phyloP scores from a whole-genome alignment of 495 filamentous ascomycete genomes.

The Aeminium ludgeri region DNA sequence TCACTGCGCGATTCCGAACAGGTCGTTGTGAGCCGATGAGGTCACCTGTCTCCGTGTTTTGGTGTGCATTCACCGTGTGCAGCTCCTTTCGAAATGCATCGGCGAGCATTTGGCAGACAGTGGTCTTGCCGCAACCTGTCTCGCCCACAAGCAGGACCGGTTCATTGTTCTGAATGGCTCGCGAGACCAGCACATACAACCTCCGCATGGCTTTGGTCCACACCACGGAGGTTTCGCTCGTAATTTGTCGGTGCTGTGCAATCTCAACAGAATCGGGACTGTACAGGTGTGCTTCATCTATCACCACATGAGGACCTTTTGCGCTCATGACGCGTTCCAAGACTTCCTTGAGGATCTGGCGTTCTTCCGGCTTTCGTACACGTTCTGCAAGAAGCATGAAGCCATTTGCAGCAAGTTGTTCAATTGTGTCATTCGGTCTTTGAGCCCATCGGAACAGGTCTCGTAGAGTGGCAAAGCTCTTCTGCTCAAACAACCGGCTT shows the following conservation, averaged over 20 bases:
- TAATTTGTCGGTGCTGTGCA: conserved; percentile 31
- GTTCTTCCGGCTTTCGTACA: conserved; percentile 79
- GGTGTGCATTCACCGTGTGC: conserved; percentile 88
- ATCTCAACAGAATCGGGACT: conserved; percentile 37
- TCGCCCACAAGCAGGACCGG: conserved; percentile 89
- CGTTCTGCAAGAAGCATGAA: conserved; percentile 93
- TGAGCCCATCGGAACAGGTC: conserved; percentile 97
- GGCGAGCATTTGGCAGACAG: conserved; percentile 81
- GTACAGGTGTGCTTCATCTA: conserved; percentile 62
- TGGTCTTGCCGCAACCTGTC: conserved; percentile 95
- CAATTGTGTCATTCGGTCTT: conserved; percentile 62
- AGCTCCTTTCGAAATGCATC: conserved; percentile 57
- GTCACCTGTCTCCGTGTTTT: conserved; percentile 93
- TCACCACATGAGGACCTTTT: conserved; percentile 37
- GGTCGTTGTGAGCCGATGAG: conserved; percentile 91
- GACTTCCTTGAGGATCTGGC: conserved; percentile 62
- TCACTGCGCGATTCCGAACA: conserved; percentile 60
- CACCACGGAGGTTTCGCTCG: conserved; percentile 46
- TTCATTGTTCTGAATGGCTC: conserved; percentile 78
- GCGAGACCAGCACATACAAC: conserved; percentile 67
- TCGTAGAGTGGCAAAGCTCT: conserved; percentile 89
- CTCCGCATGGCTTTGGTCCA: conserved; percentile 94
- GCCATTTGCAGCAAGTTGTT: conserved; percentile 80
- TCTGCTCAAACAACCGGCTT: conserved; percentile 84
- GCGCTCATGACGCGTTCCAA: conserved; percentile 79